Percentiles rank a stretch among this genome's conserved stretches.
These are phyloP conservation scores for Sporisorium scitamineum DNA, from an alignment of 1,284 basidiomycete species.

Conservation along the genomic window DNA sequence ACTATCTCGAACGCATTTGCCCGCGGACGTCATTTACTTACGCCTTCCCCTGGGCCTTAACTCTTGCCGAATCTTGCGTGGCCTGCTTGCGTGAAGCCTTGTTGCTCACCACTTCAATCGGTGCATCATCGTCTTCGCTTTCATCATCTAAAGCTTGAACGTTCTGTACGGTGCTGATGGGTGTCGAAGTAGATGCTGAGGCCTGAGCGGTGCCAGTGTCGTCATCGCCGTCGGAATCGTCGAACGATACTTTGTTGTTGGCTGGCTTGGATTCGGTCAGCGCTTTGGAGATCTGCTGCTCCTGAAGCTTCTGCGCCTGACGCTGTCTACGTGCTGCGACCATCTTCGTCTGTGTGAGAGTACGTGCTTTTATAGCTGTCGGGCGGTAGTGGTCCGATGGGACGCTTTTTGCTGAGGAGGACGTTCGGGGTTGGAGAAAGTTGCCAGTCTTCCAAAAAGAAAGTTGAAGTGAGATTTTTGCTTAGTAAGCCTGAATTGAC, in stretches of 20 bases:
- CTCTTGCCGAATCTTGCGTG: conserved; percentile 19
- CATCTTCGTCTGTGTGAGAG: conserved; percentile 9
- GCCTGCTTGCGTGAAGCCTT: conserved; percentile 41
- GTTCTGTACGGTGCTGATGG: neutral
- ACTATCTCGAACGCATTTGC: too few relatives aligned
- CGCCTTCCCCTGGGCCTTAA: conserved; percentile 38
- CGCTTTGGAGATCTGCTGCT: conserved; percentile 46
- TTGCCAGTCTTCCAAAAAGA: conserved; percentile 1
- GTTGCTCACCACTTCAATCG: conserved; percentile 54
- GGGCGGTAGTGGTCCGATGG: neutral
- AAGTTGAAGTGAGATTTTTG: conserved; percentile 28
- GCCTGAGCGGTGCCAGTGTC: neutral
- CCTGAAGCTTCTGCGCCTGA: conserved; percentile 44
- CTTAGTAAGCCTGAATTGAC: conserved; percentile 31
- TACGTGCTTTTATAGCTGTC: neutral
- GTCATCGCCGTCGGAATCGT: conserved; percentile 34
- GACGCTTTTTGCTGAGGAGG: neutral
- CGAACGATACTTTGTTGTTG: conserved; percentile 36
- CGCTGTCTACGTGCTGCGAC: conserved; percentile 29
- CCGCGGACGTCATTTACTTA: too few relatives aligned
- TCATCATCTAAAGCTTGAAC: neutral
- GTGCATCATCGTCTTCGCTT: conserved; percentile 41
- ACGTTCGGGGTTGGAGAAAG: neutral
- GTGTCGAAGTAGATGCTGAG: neutral
- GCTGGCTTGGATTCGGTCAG: conserved; percentile 25